A percentile compares a stretch with the other conserved stretches of the same genome.
These are phyloP conservation scores for Volvox carteri DNA, from an alignment of 163 green algal species.

Conservation along the genomic window DNA sequence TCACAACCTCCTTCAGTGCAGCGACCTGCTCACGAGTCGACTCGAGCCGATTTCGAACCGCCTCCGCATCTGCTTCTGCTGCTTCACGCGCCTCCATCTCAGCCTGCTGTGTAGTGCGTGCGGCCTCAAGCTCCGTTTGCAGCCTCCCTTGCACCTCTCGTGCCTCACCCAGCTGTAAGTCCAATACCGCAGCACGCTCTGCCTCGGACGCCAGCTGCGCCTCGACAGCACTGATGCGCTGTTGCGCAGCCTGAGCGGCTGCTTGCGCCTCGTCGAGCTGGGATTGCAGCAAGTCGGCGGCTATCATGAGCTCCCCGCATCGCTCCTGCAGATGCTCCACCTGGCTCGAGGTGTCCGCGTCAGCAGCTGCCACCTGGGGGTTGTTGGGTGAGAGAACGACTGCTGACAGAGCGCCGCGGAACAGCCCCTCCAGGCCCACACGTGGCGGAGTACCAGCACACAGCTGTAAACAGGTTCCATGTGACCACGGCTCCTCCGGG, in stretches of 20 bases:
- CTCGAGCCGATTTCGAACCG: neutral
- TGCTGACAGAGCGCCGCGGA: too few species aligned
- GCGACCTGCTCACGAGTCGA: constrained; percentile 16
- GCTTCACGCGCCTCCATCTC: neutral
- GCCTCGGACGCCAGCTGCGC: neutral
- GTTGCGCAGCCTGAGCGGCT: neutral
- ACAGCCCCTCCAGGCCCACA: too few species aligned
- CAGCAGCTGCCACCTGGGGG: neutral
- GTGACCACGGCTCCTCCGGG: too few species aligned
- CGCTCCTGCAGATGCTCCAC: constrained; percentile 33
- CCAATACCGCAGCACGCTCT: neutral
- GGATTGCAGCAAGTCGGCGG: neutral
- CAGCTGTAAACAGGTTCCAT: too few species aligned
- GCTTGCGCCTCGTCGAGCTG: constrained; percentile 8
- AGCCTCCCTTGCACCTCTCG: neutral
- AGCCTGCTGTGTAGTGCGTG: neutral
- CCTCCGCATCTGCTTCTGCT: neutral
- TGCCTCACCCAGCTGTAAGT: neutral
- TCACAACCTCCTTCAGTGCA: constrained; percentile 37
- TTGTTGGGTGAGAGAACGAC: too few species aligned
- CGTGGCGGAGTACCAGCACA: too few species aligned
- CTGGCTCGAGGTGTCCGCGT: neutral
- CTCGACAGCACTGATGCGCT: neutral
- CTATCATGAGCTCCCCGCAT: constrained; percentile 16
- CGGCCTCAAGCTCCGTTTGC: constrained; percentile 2